A percentile compares a stretch with the other conserved stretches of the same genome.
Conservation (phyloP, 768 basidiomycete genomes). For the Plicaturopsis crispa region DNA sequence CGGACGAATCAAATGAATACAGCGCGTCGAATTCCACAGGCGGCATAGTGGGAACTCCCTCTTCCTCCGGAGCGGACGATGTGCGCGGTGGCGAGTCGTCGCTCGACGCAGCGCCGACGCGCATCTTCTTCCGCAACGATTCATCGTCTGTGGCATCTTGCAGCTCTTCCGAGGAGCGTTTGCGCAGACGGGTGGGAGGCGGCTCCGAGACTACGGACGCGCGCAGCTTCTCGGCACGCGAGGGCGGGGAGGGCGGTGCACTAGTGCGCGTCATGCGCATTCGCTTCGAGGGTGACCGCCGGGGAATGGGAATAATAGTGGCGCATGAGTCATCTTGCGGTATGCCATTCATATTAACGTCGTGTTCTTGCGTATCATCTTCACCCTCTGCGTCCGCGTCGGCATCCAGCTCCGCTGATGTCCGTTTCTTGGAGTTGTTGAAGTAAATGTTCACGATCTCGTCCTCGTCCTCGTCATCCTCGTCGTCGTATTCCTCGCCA, state of each 20-base stretch:
- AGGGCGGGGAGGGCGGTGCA: conserved; percentile 1
- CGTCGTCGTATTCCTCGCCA: conserved; percentile 22
- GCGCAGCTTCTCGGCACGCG: not conserved
- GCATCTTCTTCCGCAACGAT: conserved; percentile 21
- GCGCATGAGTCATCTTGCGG: too few species aligned
- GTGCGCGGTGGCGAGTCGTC: too few species aligned
- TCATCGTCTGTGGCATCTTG: conserved; percentile 21
- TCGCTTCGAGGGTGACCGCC: conserved; percentile 17
- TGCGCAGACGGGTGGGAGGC: conserved; percentile 24
- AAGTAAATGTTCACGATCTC: conserved; percentile 5
- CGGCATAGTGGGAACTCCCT: too few species aligned
- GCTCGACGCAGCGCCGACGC: conserved; percentile 13
- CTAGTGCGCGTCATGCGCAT: conserved; percentile 2
- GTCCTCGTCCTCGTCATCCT: conserved; percentile 25
- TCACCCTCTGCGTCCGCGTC: conserved; percentile 10
- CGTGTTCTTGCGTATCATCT: conserved; percentile 3
- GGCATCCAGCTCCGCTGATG: conserved; percentile 28
- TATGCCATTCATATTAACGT: conserved; percentile 16
- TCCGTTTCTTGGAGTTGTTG: conserved; percentile 24
- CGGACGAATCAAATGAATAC: too few species aligned
- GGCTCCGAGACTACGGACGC: not conserved
- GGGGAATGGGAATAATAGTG: conserved; percentile 37
- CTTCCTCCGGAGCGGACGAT: too few species aligned
- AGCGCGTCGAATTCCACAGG: too few species aligned
- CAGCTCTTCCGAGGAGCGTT: conserved; percentile 46